Percentiles rank a stretch among this genome's conserved stretches.
phyloP scores from a whole-genome alignment of 305 asterid species.

The Fraxinus nigra region DNA sequence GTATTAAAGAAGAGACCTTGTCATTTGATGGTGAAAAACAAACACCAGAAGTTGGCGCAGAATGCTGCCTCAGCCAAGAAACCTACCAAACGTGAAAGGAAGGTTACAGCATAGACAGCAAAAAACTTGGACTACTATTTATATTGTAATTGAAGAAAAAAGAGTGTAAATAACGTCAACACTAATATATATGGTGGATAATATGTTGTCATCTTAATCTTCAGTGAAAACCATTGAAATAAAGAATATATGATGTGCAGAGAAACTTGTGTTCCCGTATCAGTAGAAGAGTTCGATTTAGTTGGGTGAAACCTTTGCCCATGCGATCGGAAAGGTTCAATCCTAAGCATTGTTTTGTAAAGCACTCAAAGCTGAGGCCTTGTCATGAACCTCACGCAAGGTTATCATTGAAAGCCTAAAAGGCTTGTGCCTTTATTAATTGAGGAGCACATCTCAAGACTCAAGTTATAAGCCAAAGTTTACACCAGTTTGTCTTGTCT shows the following conservation, averaged over 20 bases:
- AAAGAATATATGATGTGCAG: not conserved
- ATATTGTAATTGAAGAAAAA: not conserved
- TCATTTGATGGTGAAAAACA: slow-evolving; percentile 96
- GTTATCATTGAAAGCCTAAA: not conserved
- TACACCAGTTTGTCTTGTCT: not conserved
- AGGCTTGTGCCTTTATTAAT: not conserved
- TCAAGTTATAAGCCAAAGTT: not conserved
- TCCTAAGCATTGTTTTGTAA: not conserved
- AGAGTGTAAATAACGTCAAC: not conserved
- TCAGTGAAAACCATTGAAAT: slow-evolving; percentile 1
- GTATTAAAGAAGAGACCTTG: slow-evolving; percentile 58
- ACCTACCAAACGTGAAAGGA: slow-evolving; percentile 44
- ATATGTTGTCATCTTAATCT: not conserved
- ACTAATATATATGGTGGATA: not conserved
- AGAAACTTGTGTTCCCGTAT: not conserved
- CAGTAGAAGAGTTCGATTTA: not conserved
- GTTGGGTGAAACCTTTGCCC: not conserved
- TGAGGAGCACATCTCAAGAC: not conserved
- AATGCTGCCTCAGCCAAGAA: slow-evolving; percentile 97
- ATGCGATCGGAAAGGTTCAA: not conserved
- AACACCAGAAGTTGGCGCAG: slow-evolving; percentile 93
- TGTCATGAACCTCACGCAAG: not conserved
- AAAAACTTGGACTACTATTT: not conserved
- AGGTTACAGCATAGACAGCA: not conserved
- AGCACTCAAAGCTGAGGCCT: not conserved